Base-by-base conservation (phyloP, 2,329 filamentous ascomycete species). In the Phialophora verrucosa region DNA sequence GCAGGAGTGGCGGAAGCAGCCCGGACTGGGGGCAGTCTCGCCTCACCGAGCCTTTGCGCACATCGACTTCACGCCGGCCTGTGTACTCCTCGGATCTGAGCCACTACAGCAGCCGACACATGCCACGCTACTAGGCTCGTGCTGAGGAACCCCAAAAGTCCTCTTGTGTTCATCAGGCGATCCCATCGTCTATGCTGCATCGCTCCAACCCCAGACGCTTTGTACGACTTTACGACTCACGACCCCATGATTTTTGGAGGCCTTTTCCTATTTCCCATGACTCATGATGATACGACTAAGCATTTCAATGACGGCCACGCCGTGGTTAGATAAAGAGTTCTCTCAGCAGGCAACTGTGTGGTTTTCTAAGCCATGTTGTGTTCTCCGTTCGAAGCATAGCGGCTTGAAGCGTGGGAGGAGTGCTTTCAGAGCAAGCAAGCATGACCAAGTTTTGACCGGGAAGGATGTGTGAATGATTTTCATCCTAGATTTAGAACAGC, bases 21-120 rank as follows among this genome's bases (percentile, higher is more conserved):
- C 71, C 71, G 50, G 71, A 73, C 31, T 69, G 68, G 67, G 49
- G 58, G 12, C 67, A 71, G 35, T 64, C 63, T 62, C 67, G 65
- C 59, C 63, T 63, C 50, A 61, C 65, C 2, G 62, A 50, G 54
- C 63, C 62, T 25, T 38, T 55, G 25, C 64, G 65, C 49, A 44
- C 54, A 51, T 50, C 65, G 32, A 51, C 64, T 27, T 64, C 66
- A n/a, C 69, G 62, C 23, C 67, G 65, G 25, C 62, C 50, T 20
- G 51, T 64, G 38, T 71, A 70, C 47, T 42, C 62, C 29, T 68
- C 69, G 55, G 62, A 60, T 6, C 54, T 62, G 1, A 54, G 38
- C 42, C 58, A 61, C 23, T 54, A 66, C 47, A 61, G 61, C 51
- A 63, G 61, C 44, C 57, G 65, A 47, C 53, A 32, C 27, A 27